These are phyloP conservation scores for Amanita molliuscula DNA, from an alignment of 768 basidiomycete species.

Conservation along the genomic window DNA sequence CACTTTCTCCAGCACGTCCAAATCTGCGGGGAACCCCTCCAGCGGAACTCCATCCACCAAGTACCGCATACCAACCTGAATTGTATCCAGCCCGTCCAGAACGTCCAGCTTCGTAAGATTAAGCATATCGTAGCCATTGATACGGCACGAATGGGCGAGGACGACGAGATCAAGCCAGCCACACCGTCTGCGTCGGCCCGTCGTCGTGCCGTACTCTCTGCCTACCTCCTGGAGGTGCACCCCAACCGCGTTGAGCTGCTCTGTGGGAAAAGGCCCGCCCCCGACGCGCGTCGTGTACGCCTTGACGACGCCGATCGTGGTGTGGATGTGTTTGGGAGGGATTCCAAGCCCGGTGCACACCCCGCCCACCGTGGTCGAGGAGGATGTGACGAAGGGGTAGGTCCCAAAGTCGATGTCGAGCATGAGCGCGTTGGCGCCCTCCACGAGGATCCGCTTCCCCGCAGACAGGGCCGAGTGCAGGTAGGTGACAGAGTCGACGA, in stretches of 20 bases:
- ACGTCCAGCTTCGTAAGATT: conserved; percentile 97
- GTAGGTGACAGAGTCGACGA: conserved; percentile 80
- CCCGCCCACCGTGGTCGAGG: conserved; percentile 87
- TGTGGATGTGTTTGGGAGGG: conserved; percentile 82
- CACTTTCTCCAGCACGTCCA: conserved; percentile 69
- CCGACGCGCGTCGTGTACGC: conserved; percentile 98
- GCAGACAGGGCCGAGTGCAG: conserved; percentile 69
- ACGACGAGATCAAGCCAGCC: conserved; percentile 98
- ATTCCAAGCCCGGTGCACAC: conserved; percentile 98
- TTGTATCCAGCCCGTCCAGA: conserved; percentile 73
- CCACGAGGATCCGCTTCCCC: conserved; percentile 74
- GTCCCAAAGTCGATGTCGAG: conserved; percentile 97
- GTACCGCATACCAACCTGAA: conserved; percentile 85
- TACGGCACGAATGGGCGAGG: conserved; percentile 80
- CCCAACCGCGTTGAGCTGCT: conserved; percentile 83
- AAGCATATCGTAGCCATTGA: conserved; percentile 91
- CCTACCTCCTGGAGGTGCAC: conserved; percentile 90
- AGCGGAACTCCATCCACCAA: conserved; percentile 68
- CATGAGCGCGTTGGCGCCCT: conserved; percentile 98
- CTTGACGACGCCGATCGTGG: conserved; percentile 88
- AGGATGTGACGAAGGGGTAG: conserved; percentile 96
- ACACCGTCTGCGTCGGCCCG: conserved; percentile 85
- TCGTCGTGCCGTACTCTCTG: conserved; percentile 84
- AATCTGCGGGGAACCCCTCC: conserved; percentile 83
- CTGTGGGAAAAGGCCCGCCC: conserved; percentile 97